These are phyloP conservation scores for Parathielavia appendiculata DNA, from an alignment of 495 filamentous ascomycete species.

Conservation along the genomic window DNA sequence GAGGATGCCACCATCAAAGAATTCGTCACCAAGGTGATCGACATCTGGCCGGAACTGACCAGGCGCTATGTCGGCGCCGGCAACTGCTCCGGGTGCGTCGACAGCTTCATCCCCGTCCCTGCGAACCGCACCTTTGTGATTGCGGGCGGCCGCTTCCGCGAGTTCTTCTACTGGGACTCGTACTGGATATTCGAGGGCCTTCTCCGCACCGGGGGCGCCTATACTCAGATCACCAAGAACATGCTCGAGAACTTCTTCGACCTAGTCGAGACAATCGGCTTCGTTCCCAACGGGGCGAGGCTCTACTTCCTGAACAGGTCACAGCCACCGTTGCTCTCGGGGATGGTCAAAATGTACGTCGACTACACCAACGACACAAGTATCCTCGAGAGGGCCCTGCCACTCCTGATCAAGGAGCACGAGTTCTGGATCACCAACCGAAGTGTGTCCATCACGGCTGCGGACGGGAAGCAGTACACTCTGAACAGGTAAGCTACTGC, in stretches of 20 bases:
- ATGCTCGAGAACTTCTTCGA: constrained; percentile 51
- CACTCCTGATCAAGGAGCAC: constrained; percentile 46
- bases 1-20: constrained; percentile 42
- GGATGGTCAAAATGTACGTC: constrained; percentile 46
- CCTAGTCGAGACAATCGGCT: constrained; percentile 46
- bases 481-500: constrained; percentile 37
- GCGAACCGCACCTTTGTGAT: constrained; percentile 50
- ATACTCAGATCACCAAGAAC: constrained; percentile 44
- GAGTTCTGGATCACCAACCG: constrained; percentile 45
- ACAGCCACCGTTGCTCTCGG: constrained; percentile 45
- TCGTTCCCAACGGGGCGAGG: constrained; percentile 47
- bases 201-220: constrained; percentile 45
- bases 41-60: constrained; percentile 50
- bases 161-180: constrained; percentile 51
- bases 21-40: constrained; percentile 44
- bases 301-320: constrained; percentile 47
- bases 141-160: constrained; percentile 48
- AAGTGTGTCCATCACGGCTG: constrained; percentile 32
- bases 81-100: constrained; percentile 41
- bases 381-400: constrained; percentile 42
- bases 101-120: constrained; percentile 48
- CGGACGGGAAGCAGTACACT: constrained; percentile 34
- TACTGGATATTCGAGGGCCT: constrained; percentile 50
- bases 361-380: constrained; percentile 48
- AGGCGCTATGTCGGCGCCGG: constrained; percentile 38